Evolutionary conservation across 2,329 filamentous ascomycete genomes (phyloP), one percentile per base, ranked within the genome.

Genomic region (Ophiostoma australiae): DNA sequence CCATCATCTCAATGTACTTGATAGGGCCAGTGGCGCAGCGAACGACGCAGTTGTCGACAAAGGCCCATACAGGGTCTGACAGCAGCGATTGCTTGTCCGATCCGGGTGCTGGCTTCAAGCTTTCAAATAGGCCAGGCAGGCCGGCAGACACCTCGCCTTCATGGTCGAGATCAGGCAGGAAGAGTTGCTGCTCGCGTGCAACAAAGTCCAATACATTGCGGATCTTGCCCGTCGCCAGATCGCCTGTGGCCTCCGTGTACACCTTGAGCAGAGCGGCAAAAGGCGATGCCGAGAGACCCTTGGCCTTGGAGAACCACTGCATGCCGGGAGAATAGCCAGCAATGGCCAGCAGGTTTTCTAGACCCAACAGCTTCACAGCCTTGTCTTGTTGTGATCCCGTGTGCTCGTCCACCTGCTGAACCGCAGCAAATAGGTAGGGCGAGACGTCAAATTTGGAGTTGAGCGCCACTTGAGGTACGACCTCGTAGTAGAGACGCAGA

Each of bases 361-460:
- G 82, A 79, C 97, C 92, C 76, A 94, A 86, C 11, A 91, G 79
- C 31, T 87, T 83, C 67, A 94, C 81, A 1, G 84, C 84, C 68
- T 83, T 80, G 68, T 84, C 80, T 70, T 83, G 80, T 79, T 67
- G 87, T 83, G 67, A 74, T 61, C 61, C 85, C 2, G 82, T 79
- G 20, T 84, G 81, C 17, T 84, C 79, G 63, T 90, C 87, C 11
- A 92, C 79, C 41, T 84, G 84, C 71, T 86, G 83, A 66, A 98
- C 81, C 0, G 89, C 86, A 72, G 88, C 86, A 8, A 90, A 88
- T 20, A 99, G 84, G 27, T 91, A 85, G 0, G 90, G 82, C 0
- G 94, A 95, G 4, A 97, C 90, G 77, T 98, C 95, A 76, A 97
- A 95, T 74, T 91, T 95, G 75, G 93, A 91, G 74, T 90, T 89